Evolutionary conservation across 352 stramenopile genomes (phyloP).

Genomic region (Phytophthora hybrid): DNA sequence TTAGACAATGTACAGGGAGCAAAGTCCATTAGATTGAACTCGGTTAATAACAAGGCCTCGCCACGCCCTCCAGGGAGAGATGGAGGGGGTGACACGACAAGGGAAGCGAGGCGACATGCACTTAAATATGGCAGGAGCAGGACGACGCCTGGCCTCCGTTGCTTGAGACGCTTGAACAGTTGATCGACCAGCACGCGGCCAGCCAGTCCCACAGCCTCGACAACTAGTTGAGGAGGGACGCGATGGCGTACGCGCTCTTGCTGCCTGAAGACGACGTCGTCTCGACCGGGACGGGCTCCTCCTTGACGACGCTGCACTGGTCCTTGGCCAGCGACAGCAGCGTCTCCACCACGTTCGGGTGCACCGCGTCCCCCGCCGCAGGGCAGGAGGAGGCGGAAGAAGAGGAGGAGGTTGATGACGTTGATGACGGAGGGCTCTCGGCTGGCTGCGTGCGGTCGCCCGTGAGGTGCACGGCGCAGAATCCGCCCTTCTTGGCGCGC

Average conservation of each 20-base stretch:
- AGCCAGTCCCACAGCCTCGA: not conserved
- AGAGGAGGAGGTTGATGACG: not conserved
- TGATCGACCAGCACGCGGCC: not conserved
- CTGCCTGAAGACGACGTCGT: conserved; percentile 4
- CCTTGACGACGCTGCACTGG: conserved; percentile 19
- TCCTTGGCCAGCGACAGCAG: conserved; percentile 69
- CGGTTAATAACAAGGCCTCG: conserved; percentile 34
- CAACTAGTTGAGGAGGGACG: conserved; percentile 62
- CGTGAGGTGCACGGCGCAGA: conserved; percentile 68
- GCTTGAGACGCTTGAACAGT: conserved; percentile 3
- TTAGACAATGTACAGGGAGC: conserved; percentile 16
- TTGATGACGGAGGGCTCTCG: not conserved
- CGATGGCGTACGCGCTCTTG: conserved; percentile 56
- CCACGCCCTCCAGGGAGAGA: conserved; percentile 2
- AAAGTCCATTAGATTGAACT: conserved; percentile 24
- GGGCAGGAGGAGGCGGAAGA: not conserved
- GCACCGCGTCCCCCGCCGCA: conserved; percentile 23
- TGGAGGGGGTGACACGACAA: conserved; percentile 2
- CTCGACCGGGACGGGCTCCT: conserved; percentile 8
- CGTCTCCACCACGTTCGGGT: conserved; percentile 68
- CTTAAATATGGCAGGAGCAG: conserved; percentile 49
- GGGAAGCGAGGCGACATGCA: conserved; percentile 24
- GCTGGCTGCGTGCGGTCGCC: conserved; percentile 39
- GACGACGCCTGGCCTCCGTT: conserved; percentile 14
- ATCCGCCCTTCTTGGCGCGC: conserved; percentile 78